Conservation (phyloP, 352 stramenopile genomes). For the Phytophthora kernoviae region DNA sequence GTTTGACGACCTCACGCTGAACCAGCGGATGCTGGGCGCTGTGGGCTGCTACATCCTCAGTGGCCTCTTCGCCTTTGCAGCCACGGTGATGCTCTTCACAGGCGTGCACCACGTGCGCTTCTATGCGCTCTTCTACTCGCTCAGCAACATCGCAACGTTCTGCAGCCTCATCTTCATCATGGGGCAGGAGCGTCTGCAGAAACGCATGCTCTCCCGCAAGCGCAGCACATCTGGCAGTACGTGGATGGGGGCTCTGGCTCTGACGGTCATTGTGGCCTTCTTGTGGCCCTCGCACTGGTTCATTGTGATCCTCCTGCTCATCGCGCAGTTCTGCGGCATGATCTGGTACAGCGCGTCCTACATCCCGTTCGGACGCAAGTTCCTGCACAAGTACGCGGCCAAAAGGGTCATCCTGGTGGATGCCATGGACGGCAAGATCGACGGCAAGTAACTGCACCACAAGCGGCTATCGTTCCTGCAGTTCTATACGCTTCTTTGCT, state of each 20-base stretch:
- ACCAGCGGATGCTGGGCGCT: conserved; percentile 40
- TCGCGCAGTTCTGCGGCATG: conserved; percentile 59
- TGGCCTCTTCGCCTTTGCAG: conserved; percentile 37
- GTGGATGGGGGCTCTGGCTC: conserved; percentile 48
- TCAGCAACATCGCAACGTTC: conserved; percentile 50
- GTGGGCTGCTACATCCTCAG: conserved; percentile 45
- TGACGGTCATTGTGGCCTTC: conserved; percentile 50
- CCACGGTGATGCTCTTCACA: conserved; percentile 43
- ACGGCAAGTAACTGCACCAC: conserved; percentile 32
- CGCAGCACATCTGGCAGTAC: conserved; percentile 32
- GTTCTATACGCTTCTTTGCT: conserved; percentile 1
- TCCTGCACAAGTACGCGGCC: conserved; percentile 49
- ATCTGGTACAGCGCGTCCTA: conserved; percentile 64
- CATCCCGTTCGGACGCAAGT: conserved; percentile 53
- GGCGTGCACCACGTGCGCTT: conserved; percentile 47
- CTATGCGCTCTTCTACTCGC: conserved; percentile 48
- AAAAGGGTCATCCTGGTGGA: conserved; percentile 40
- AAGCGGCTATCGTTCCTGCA: conserved; percentile 9
- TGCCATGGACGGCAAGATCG: conserved; percentile 42
- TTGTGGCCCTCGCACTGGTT: conserved; percentile 50
- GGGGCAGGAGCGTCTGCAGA: conserved; percentile 40
- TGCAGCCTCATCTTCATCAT: conserved; percentile 52
- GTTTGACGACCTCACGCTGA: conserved; percentile 46
- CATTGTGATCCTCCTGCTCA: conserved; percentile 54
- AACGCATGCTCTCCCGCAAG: conserved; percentile 49